phyloP scores from a whole-genome alignment of 2,329 filamentous ascomycete species.

The Colletotrichum sp. region DNA sequence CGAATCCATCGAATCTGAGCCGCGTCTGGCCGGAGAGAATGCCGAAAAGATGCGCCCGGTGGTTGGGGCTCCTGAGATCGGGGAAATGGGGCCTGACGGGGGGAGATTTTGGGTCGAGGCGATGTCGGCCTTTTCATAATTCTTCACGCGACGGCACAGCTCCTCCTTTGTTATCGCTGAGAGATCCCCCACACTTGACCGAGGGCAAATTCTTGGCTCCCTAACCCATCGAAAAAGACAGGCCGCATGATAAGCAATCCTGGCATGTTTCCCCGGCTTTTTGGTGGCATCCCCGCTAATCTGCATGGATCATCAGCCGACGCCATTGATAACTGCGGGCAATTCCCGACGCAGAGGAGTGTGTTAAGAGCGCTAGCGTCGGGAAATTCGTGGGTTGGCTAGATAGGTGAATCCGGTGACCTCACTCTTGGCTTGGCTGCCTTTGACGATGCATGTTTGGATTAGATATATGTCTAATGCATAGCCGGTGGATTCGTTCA shows the following conservation, averaged over 20 bases:
- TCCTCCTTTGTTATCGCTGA: neutral
- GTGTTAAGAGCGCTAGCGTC: neutral
- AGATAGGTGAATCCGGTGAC: slow-evolving; percentile 19
- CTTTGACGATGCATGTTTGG: neutral
- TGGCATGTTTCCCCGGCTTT: neutral
- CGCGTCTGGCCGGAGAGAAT: neutral
- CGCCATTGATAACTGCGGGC: neutral
- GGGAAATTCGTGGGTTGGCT: neutral
- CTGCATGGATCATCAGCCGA: slow-evolving; percentile 4
- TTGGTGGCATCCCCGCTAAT: neutral
- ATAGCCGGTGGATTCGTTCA: neutral
- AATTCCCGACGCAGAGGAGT: slow-evolving; percentile 1
- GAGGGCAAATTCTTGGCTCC: neutral
- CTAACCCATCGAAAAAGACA: neutral
- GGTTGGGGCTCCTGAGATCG: neutral
- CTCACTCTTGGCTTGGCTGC: neutral
- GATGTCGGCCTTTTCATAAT: slow-evolving; percentile 19
- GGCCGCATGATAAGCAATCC: neutral
- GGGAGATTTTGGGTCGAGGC: neutral
- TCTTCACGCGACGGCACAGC: neutral
- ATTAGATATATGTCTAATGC: slow-evolving; percentile 11
- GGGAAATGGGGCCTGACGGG: neutral
- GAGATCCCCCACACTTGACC: slow-evolving; percentile 9
- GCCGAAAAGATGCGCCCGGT: neutral
- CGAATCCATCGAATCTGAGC: neutral